A percentile compares a stretch with the other conserved stretches of the same genome.
Evolutionary conservation across 768 basidiomycete genomes (phyloP).

Genomic region (Trametes coccinea): DNA sequence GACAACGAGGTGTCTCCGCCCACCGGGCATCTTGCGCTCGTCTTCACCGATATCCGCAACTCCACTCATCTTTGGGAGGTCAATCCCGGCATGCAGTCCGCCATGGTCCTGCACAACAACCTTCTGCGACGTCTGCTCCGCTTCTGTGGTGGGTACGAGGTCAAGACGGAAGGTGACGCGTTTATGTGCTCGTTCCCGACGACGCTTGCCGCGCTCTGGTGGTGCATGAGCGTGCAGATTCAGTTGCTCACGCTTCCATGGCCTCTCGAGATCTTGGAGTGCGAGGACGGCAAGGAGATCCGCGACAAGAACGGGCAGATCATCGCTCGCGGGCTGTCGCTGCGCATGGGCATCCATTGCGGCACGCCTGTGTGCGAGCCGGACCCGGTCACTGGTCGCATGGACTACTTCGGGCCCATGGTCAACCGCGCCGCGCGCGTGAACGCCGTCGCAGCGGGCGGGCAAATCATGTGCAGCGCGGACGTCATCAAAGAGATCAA

Average conservation of each 20-base stretch:
- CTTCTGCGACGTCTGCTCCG: conserved; percentile 84
- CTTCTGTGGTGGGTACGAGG: conserved; percentile 94
- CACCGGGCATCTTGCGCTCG: conserved; percentile 83
- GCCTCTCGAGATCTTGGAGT: conserved; percentile 93
- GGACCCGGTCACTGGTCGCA: conserved; percentile 66
- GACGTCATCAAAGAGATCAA: conserved; percentile 83
- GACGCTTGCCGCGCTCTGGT: conserved; percentile 82
- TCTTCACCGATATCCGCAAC: conserved; percentile 97
- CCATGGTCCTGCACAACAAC: conserved; percentile 87
- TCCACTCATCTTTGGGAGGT: conserved; percentile 97
- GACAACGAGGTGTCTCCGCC: conserved; percentile 83
- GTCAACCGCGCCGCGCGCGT: conserved; percentile 93
- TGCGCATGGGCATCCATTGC: conserved; percentile 97
- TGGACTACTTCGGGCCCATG: conserved; percentile 98
- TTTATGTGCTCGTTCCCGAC: conserved; percentile 99
- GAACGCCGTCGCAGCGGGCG: conserved; percentile 78
- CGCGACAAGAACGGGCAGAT: conserved; percentile 63
- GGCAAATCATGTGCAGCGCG: conserved; percentile 89
- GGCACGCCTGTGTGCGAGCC: conserved; percentile 87
- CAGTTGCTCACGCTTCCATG: conserved; percentile 80
- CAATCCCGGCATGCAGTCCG: conserved; percentile 92
- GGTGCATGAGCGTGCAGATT: conserved; percentile 84
- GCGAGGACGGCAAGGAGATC: conserved; percentile 85
- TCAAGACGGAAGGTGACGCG: conserved; percentile 98
- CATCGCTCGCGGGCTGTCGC: conserved; percentile 85